Evolutionary conservation across 2,329 filamentous ascomycete species (phyloP).

Genomic region (Cercospora citrullina): DNA sequence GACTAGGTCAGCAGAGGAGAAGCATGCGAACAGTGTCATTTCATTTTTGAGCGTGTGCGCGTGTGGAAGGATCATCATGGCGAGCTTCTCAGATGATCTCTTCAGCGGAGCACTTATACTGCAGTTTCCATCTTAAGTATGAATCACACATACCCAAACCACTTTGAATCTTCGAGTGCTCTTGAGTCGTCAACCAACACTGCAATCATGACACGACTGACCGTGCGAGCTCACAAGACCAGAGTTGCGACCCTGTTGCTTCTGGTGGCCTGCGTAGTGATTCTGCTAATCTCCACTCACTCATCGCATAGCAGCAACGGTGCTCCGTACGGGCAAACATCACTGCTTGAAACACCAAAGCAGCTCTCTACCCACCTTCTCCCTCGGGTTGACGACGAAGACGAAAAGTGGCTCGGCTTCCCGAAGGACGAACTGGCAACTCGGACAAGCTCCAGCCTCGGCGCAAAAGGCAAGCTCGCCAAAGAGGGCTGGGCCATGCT

Average conservation of each 20-base stretch:
- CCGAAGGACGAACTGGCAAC: neutral
- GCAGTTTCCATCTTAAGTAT: neutral
- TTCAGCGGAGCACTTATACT: neutral
- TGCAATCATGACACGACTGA: neutral
- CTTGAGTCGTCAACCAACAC: neutral
- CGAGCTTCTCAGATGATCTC: neutral
- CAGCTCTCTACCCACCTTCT: neutral
- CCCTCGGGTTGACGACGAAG: neutral
- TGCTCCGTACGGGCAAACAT: neutral
- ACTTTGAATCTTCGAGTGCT: neutral
- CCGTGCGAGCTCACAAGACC: neutral
- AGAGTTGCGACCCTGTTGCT: neutral
- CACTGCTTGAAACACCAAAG: neutral
- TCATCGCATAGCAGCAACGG: neutral
- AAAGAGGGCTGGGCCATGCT: neutral
- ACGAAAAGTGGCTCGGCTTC: neutral
- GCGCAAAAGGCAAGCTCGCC: neutral
- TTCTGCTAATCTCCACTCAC: neutral
- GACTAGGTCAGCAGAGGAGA: neutral
- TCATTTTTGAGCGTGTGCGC: neutral
- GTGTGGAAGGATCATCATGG: neutral
- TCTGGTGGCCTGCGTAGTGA: neutral
- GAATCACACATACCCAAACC: neutral
- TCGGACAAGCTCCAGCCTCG: neutral
- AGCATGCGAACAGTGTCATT: neutral